Conservation (phyloP, 305 asterid species). For the Ilex paraguariensis region DNA sequence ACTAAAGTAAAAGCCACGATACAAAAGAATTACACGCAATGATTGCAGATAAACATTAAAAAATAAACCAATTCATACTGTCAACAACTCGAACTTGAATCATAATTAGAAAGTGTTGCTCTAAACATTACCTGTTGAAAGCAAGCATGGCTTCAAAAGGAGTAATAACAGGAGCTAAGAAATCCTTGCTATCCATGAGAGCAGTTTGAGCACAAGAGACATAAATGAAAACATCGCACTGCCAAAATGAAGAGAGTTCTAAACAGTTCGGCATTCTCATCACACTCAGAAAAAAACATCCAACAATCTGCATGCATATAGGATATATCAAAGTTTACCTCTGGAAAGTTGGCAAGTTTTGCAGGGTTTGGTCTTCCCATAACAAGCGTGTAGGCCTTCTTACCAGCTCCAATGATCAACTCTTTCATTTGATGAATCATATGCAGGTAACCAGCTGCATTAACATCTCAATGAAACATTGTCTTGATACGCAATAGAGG, state of each 20-base stretch:
- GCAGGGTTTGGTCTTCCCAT: conserved; percentile 98
- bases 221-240: conserved; percentile 83
- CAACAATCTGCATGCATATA: conserved; percentile 6
- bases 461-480: conserved; percentile 12
- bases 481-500: too few relatives aligned
- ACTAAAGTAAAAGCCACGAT: neutral
- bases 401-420: conserved; percentile 71
- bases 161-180: conserved; percentile 93
- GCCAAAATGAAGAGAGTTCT: conserved; percentile 22
- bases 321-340: conserved; percentile 40
- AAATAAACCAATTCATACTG: neutral
- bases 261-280: conserved; percentile 16
- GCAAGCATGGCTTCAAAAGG: conserved; percentile 95
- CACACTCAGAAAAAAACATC: conserved; percentile 13
- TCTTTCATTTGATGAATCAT: conserved; percentile 87
- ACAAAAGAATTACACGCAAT: too few relatives aligned
- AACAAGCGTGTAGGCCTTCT: conserved; percentile 81
- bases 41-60: neutral
- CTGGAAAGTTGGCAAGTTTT: conserved; percentile 94
- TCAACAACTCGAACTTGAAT: neutral
- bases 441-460: conserved; percentile 86
- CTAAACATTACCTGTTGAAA: conserved; percentile 52
- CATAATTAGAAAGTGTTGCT: neutral
- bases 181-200: conserved; percentile 89
- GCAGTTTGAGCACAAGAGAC: conserved; percentile 95